Evolutionary conservation across 257 asterid genomes (phyloP).

Genomic region (Datura wrightii): DNA sequence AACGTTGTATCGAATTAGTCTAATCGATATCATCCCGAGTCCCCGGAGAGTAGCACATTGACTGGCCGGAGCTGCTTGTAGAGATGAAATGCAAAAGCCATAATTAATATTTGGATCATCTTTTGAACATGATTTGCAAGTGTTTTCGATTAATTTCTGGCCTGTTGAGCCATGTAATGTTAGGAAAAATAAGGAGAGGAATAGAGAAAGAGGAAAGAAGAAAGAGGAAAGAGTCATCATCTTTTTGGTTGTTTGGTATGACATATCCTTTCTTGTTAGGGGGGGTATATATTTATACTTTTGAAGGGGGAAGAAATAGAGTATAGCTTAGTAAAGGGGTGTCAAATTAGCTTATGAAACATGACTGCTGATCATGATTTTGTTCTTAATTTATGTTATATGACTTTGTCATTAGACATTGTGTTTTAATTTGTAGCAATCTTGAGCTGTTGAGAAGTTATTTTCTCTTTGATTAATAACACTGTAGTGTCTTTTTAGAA

Average conservation of each 20-base stretch:
- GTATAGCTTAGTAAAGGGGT: neutral
- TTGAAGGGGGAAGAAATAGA: neutral
- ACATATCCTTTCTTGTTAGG: conserved; percentile 4
- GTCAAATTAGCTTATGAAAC: too few relatives aligned
- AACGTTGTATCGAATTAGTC: conserved; percentile 59
- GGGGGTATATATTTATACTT: neutral
- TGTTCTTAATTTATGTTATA: neutral
- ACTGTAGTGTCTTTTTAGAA: neutral
- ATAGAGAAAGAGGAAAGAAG: conserved; percentile 28
- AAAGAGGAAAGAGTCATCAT: conserved; percentile 37
- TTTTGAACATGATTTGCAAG: conserved; percentile 53
- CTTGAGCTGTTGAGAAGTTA: conserved; percentile 18
- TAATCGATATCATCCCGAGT: conserved; percentile 63
- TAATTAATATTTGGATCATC: conserved; percentile 60
- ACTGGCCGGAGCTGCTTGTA: conserved; percentile 79
- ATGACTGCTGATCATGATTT: neutral
- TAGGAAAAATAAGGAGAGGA: conserved; percentile 40
- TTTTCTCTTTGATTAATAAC: neutral
- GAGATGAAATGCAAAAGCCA: conserved; percentile 68
- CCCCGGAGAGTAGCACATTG: conserved; percentile 61
- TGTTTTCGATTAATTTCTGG: conserved; percentile 50
- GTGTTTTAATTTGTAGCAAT: neutral
- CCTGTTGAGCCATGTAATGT: conserved; percentile 31
- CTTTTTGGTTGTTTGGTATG: conserved; percentile 20
- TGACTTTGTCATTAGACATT: neutral